Evolutionary conservation across 2,329 filamentous ascomycete species (phyloP).

Genomic region (Phyllosticta citribraziliensis): DNA sequence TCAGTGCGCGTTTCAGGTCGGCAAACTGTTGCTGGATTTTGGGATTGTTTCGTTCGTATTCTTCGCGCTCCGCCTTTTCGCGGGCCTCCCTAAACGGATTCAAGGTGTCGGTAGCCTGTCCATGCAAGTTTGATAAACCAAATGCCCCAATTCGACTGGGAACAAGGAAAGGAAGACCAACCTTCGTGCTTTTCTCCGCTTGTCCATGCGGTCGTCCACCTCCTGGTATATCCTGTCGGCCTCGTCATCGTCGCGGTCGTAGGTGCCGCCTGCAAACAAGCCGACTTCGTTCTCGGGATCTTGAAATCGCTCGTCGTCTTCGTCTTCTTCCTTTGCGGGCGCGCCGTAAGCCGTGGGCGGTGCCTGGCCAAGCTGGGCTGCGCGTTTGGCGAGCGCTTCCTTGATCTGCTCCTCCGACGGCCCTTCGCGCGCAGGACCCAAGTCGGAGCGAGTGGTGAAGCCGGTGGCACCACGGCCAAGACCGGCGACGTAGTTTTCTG

Average conservation of each 20-base stretch:
- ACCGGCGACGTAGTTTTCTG: constrained; percentile 69
- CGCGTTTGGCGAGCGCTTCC: constrained; percentile 88
- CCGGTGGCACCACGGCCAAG: constrained; percentile 95
- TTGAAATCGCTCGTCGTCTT: constrained; percentile 74
- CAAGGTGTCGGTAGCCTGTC: constrained; percentile 16
- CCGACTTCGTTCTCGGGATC: constrained; percentile 97
- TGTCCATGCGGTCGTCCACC: constrained; percentile 96
- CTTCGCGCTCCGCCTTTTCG: constrained; percentile 80
- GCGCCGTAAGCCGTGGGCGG: constrained; percentile 65
- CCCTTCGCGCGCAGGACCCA: constrained; percentile 88
- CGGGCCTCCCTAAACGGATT: constrained; percentile 76
- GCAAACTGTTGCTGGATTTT: constrained; percentile 98
- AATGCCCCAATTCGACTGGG: constrained; percentile 16
- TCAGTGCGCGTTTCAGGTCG: constrained; percentile 83
- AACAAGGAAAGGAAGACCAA: constrained; percentile 43
- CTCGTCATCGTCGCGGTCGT: constrained; percentile 96
- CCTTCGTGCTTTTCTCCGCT: constrained; percentile 75
- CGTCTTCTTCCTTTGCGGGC: constrained; percentile 57
- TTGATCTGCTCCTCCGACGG: constrained; percentile 98
- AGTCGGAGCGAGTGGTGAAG: constrained; percentile 93
- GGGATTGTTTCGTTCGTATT: constrained; percentile 94
- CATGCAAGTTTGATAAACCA: constrained; percentile 24
- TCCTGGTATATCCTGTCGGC: constrained; percentile 92
- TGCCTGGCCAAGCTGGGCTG: constrained; percentile 67
- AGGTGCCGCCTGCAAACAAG: constrained; percentile 79